Percentiles rank a stretch among this genome's conserved stretches.
Evolutionary conservation across 805 yeast genomes (phyloP).

Genomic region (Candida methanosorbosa): DNA sequence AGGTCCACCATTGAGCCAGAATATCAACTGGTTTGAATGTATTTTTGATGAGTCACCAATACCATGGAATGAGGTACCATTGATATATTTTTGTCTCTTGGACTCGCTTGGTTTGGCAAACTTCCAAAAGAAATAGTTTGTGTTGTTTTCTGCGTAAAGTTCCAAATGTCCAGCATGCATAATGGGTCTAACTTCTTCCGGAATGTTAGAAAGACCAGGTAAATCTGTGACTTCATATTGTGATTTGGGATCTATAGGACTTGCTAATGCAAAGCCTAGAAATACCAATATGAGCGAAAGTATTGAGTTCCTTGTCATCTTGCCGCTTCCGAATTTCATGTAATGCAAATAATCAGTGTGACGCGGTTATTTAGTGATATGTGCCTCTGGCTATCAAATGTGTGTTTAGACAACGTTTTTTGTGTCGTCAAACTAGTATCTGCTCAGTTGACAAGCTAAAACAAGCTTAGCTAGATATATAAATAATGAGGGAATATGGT

Average conservation of each 20-base stretch:
- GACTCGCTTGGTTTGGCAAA: conserved; percentile 34
- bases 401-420: too few relatives aligned
- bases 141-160: conserved; percentile 40
- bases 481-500: too few relatives aligned
- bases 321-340: too few relatives aligned
- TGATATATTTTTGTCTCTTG: not conserved
- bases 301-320: too few relatives aligned
- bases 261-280: too few relatives aligned
- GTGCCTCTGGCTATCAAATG: too few relatives aligned
- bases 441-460: too few relatives aligned
- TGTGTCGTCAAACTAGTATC: too few relatives aligned
- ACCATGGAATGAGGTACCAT: not conserved
- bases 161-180: conserved; percentile 66
- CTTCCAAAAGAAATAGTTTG: conserved; percentile 74
- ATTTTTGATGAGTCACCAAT: not conserved
- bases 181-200: conserved; percentile 26
- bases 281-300: too few relatives aligned
- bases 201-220: conserved; percentile 19
- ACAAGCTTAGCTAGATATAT: too few relatives aligned
- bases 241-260: conserved; percentile 1
- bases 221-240: conserved; percentile 13
- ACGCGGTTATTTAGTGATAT: too few relatives aligned
- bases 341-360: too few relatives aligned
- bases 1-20: conserved; percentile 98
- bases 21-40: conserved; percentile 29